Conservation (phyloP, 495 filamentous ascomycete species). For the Penicillium lividum region DNA sequence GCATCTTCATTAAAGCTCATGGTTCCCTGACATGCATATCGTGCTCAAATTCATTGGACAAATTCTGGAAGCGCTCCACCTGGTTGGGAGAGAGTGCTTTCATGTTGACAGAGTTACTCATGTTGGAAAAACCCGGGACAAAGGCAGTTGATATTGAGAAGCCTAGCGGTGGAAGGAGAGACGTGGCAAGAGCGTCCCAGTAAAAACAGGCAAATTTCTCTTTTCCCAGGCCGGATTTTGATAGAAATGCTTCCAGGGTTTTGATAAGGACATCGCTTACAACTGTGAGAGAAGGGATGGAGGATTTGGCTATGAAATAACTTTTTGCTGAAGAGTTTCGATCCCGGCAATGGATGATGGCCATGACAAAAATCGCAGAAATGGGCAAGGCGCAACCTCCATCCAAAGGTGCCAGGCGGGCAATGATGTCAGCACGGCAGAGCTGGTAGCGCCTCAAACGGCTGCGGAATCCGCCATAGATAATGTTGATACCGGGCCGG, state of each 20-base stretch:
- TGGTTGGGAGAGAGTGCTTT: constrained; percentile 50
- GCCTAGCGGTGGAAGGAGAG: constrained; percentile 30
- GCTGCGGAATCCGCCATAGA: no score
- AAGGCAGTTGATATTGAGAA: neutral
- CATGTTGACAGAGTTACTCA: constrained; percentile 39
- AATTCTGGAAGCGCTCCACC: constrained; percentile 54
- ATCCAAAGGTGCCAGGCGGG: no score
- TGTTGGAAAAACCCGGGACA: constrained; percentile 17
- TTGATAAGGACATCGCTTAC: constrained; percentile 49
- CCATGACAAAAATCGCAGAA: no score
- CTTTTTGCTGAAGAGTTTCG: no score
- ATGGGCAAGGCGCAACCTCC: no score
- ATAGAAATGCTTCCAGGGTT: constrained; percentile 41
- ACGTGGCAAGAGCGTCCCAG: constrained; percentile 21
- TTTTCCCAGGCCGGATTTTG: constrained; percentile 37
- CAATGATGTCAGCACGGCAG: no score
- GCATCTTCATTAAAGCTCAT: no score
- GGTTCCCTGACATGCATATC: constrained; percentile 56
- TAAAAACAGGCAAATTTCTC: constrained; percentile 32
- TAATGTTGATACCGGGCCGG: no score
- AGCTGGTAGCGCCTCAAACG: no score
- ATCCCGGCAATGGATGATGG: no score
- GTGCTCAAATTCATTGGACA: constrained; percentile 65
- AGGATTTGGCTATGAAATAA: no score
- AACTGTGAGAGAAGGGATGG: no score